Conservation (phyloP, 495 filamentous ascomycete genomes). For the Pseudoneurospora amorphoporcata region DNA sequence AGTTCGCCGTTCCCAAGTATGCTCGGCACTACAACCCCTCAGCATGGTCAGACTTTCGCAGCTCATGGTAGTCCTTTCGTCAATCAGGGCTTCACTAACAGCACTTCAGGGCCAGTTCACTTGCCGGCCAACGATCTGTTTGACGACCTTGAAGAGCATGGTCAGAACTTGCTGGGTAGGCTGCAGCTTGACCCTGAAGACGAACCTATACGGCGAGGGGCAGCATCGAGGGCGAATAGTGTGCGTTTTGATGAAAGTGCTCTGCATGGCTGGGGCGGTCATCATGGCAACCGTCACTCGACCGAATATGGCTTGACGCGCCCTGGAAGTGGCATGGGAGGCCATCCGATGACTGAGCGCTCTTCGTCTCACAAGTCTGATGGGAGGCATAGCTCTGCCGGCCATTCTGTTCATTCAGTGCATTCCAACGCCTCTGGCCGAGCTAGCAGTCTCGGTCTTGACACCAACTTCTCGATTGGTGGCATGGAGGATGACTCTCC, state of each 20-base stretch:
- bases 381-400: conserved; percentile 85
- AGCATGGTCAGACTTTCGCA: conserved; percentile 54
- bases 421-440: conserved; percentile 59
- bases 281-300: conserved; percentile 58
- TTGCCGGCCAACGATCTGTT: conserved; percentile 56
- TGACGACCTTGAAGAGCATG: conserved; percentile 73
- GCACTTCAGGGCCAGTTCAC: conserved; percentile 53
- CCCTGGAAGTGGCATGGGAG: conserved; percentile 52
- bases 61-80: background rate
- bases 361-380: conserved; percentile 92
- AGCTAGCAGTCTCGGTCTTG: conserved; percentile 73
- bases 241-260: conserved; percentile 98
- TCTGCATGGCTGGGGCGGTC: conserved; percentile 79
- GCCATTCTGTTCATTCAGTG: conserved; percentile 63
- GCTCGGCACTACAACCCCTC: conserved; percentile 57
- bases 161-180: conserved; percentile 56
- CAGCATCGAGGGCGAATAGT: conserved; percentile 85
- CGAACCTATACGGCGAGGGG: conserved; percentile 72
- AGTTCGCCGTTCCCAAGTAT: conserved; percentile 76
- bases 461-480: conserved; percentile 56
- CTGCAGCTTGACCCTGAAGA: conserved; percentile 72
- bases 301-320: conserved; percentile 69
- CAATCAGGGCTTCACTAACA: conserved; percentile 16
- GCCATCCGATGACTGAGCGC: conserved; percentile 68
- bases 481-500: conserved; percentile 56